phyloP scores from a whole-genome alignment of 2,329 filamentous ascomycete species.

The Alternaria triticimaculans region DNA sequence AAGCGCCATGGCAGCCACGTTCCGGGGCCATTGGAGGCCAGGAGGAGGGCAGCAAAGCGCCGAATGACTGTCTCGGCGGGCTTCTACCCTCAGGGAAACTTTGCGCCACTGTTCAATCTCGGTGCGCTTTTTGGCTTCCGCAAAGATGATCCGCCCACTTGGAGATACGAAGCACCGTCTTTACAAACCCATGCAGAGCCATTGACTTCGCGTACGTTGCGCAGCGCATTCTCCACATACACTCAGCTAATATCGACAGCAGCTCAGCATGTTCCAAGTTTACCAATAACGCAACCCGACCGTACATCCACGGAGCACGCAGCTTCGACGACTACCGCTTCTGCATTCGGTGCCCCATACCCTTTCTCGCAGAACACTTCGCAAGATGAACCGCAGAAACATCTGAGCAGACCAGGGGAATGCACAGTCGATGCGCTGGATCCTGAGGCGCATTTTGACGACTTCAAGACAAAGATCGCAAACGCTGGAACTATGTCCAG shows the following conservation, averaged over 20 bases:
- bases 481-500: background rate
- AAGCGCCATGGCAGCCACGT: conserved; percentile 65
- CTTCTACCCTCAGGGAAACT: conserved; percentile 42
- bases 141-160: conserved; percentile 28
- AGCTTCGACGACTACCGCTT: background rate
- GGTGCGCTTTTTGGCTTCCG: conserved; percentile 37
- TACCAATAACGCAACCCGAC: background rate
- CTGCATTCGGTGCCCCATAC: background rate
- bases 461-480: conserved; percentile 16
- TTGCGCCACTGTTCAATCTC: conserved; percentile 35
- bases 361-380: conserved; percentile 4
- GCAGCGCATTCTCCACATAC: background rate
- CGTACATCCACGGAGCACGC: background rate
- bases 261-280: background rate
- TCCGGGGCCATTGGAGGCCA: conserved; percentile 68
- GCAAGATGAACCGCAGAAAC: background rate
- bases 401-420: background rate
- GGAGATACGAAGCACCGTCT: conserved; percentile 47
- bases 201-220: conserved; percentile 28
- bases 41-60: conserved; percentile 61
- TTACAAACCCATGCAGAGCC: conserved; percentile 15
- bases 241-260: conserved; percentile 6
- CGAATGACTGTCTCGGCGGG: conserved; percentile 58
- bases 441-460: conserved; percentile 10
- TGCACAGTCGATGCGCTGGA: background rate